A percentile compares a stretch with the other conserved stretches of the same genome.
These are phyloP conservation scores for Lasiosphaeria hispida DNA, from an alignment of 495 filamentous ascomycete genomes.

Conservation along the genomic window DNA sequence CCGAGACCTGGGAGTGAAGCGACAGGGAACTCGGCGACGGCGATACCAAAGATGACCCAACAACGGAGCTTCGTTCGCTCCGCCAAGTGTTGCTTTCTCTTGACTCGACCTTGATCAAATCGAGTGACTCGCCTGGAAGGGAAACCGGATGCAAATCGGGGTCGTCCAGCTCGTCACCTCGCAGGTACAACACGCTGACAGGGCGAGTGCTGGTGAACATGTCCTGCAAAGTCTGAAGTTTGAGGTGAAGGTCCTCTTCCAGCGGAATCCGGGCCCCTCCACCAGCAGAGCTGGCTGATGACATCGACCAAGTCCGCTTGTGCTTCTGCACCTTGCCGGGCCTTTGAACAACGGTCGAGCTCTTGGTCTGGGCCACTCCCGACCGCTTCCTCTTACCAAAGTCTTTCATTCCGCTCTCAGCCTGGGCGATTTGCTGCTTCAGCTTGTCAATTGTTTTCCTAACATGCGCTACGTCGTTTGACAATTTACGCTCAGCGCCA, in stretches of 20 bases:
- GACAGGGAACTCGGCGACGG: constrained; percentile 67
- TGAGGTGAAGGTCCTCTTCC: constrained; percentile 87
- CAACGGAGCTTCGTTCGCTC: constrained; percentile 53
- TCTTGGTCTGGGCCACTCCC: constrained; percentile 53
- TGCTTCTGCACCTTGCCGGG: constrained; percentile 82
- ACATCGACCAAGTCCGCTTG: constrained; percentile 93
- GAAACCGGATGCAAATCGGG: constrained; percentile 82
- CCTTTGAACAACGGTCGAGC: constrained; percentile 44
- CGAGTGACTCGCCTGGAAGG: constrained; percentile 64
- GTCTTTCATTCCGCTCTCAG: constrained; percentile 83
- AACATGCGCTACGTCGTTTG: constrained; percentile 89
- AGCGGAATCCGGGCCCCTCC: constrained; percentile 58
- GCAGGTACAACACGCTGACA: constrained; percentile 78
- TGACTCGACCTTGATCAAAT: constrained; percentile 56
- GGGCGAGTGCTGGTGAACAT: constrained; percentile 94
- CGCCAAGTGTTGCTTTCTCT: constrained; percentile 55
- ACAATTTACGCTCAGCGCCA: constrained; percentile 90
- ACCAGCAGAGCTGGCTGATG: constrained; percentile 72
- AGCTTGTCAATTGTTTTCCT: constrained; percentile 94
- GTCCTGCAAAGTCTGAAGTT: constrained; percentile 79
- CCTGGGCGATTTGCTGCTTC: constrained; percentile 84
- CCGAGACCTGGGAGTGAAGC: constrained; percentile 51
- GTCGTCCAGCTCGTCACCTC: constrained; percentile 81
- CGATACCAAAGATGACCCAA: constrained; percentile 64
- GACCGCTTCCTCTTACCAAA: constrained; percentile 83